Evolutionary conservation across 805 yeast species (phyloP), one percentile per base, ranked within the genome.

Genomic region (Diddensiella transvaalensis): DNA sequence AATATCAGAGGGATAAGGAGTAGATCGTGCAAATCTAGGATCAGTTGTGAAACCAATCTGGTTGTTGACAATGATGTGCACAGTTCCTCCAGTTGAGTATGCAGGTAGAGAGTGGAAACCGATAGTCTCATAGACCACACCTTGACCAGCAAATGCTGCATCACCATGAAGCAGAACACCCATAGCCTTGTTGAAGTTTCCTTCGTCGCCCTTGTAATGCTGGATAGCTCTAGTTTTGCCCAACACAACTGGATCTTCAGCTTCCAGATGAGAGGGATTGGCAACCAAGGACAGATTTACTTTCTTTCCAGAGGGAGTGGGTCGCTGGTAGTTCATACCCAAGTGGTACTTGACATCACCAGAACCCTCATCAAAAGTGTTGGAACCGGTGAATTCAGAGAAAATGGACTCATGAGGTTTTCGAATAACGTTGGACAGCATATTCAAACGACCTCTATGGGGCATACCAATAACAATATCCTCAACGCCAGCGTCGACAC

Each of bases 31-130:
- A 62, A 85, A 84, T 75, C 96, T 81, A 58, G 99, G 99, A 69
- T 93, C 98, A 45, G 99, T 93, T 58, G 99, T 93, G 81, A 93
- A 93, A 71, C 99, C 99, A 69, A 93, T 91, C 79, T 93, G 99
- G 76, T 93, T 93, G 74, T 93, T 93, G 56, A 93, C 89, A 64
- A 93, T 90, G 58, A 93, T 80, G 72, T 93, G 99, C 59, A 93
- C 77, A 45, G 98, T 89, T 77, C 99, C 99, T 75, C 99, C 99
- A 42, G 98, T 90, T 44, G 96, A 80, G 75, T 87, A 93, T 59
- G 93, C 96, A 59, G 96, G 96, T 65, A 93, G 78, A 61, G 82
- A 80, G 61, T 87, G 79, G 73, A 93, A 85, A 50, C 98, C 98
- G 86, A 91, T 83, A 47, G 99, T 91, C 76, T 93, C 99, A 73